Conservation (phyloP, 2,329 filamentous ascomycete genomes). For the Botryosphaeria dothidea region DNA sequence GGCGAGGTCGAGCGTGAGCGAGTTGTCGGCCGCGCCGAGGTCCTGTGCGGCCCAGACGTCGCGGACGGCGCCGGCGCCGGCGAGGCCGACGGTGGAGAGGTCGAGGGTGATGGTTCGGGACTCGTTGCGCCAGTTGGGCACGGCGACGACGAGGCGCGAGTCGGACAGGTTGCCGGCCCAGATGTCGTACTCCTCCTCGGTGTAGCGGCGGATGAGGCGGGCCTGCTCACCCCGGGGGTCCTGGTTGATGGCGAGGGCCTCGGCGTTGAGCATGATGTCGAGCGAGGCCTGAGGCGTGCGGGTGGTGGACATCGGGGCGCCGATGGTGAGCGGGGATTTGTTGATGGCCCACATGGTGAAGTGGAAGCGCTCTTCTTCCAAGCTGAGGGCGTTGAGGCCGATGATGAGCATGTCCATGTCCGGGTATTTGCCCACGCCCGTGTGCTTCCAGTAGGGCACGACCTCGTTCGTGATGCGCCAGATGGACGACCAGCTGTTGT, state of each 20-base stretch:
- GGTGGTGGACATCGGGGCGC: slow-evolving; percentile 27
- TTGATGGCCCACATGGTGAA: slow-evolving; percentile 50
- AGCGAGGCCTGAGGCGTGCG: not conserved
- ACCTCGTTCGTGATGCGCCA: slow-evolving; percentile 37
- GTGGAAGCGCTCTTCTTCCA: slow-evolving; percentile 45
- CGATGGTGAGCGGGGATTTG: slow-evolving; percentile 48
- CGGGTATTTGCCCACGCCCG: slow-evolving; percentile 30
- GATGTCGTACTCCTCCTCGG: slow-evolving; percentile 40
- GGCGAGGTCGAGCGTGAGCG: not conserved
- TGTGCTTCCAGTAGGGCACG: slow-evolving; percentile 32
- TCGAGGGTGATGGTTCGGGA: slow-evolving; percentile 34
- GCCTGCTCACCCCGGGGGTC: slow-evolving; percentile 56
- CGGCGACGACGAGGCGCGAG: slow-evolving; percentile 35
- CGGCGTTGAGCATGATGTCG: slow-evolving; percentile 47
- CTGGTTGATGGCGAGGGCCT: slow-evolving; percentile 61
- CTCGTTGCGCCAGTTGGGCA: slow-evolving; percentile 41
- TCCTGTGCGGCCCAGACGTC: slow-evolving; percentile 23
- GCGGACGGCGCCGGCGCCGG: slow-evolving; percentile 29
- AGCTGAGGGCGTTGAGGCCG: slow-evolving; percentile 8
- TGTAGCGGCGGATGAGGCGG: slow-evolving; percentile 46
- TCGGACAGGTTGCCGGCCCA: slow-evolving; percentile 40
- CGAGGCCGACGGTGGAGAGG: slow-evolving; percentile 26
- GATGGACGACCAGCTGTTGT: slow-evolving; percentile 8
- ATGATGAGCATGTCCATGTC: slow-evolving; percentile 18
- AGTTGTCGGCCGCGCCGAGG: slow-evolving; percentile 14